Percentiles rank a stretch among this genome's conserved stretches.
Conservation (phyloP, 768 basidiomycete species). For the Amanita phalloides region DNA sequence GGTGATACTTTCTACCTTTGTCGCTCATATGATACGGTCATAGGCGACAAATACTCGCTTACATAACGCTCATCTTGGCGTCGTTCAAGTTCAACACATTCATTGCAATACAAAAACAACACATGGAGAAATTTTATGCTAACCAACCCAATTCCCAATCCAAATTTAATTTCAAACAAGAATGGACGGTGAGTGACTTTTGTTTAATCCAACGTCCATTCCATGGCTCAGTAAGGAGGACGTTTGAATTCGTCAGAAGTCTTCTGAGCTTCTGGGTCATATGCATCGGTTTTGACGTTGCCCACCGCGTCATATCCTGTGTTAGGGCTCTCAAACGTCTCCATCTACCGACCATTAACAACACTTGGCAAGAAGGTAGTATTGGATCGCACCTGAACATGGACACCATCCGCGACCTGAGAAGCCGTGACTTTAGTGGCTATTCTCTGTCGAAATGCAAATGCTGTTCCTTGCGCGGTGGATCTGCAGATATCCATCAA, state of each 20-base stretch:
- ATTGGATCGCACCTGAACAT: slow-evolving; percentile 39
- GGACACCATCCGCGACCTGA: slow-evolving; percentile 37
- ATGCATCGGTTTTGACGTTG: slow-evolving; percentile 30
- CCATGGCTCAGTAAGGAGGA: slow-evolving; percentile 27
- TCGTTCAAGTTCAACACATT: background rate
- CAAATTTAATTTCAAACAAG: too few species aligned
- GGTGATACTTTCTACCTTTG: background rate
- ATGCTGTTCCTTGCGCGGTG: slow-evolving; percentile 36
- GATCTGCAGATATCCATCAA: background rate
- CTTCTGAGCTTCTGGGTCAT: slow-evolving; percentile 50
- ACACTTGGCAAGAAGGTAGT: background rate
- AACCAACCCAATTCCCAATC: too few species aligned
- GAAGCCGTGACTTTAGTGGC: slow-evolving; percentile 23
- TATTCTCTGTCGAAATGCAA: slow-evolving; percentile 45
- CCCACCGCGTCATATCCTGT: slow-evolving; percentile 50
- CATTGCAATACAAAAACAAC: background rate
- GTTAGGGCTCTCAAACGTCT: slow-evolving; percentile 44
- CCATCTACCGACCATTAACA: slow-evolving; percentile 38
- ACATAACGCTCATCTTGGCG: background rate
- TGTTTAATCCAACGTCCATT: too few species aligned
- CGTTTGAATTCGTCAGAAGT: slow-evolving; percentile 57
- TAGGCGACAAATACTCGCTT: background rate
- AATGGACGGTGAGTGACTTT: too few species aligned
- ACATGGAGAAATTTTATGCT: too few species aligned
- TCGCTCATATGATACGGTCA: background rate